Evolutionary conservation across 306 rosid genomes (phyloP), one percentile per base, ranked within the genome.

Genomic region (Begonia fuchsioides): DNA sequence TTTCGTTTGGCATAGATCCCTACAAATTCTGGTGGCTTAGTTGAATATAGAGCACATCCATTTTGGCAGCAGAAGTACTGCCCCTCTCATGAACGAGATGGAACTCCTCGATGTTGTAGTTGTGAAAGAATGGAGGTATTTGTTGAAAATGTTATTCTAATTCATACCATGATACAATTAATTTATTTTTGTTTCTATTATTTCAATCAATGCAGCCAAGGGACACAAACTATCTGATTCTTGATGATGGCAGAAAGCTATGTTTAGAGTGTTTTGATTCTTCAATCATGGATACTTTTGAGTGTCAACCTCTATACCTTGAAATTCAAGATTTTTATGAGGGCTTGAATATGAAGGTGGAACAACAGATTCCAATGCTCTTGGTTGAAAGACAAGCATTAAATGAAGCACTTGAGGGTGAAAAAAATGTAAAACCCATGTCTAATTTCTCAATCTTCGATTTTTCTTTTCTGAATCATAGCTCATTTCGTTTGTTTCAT

Each of bases 361-460:
- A 82, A 69, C 98, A 92, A 73, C 98, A 92, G 73, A 32, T 92
- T 56, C 98, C 98, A 15, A 82, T 92, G 98, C 95, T 92, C 74
- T 75, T 92, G 81, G 96, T 92, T n/a, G 98, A 92, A 76, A 85
- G 94, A 66, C 96, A 92, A 61, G 98, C 98, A 13, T 79, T 92
- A 46, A 92, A 92, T 19, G 96, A 92, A 72, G 98, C 98, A 63
- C 85, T 92, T 87, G 98, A 85, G 53, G 98, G 96, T 49, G 98
- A 92, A 57, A 92, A 85, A 61, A 82, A 77, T 63, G 98, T 82
- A 79, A 69, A 44, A 18, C 46, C 39, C 8, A 45, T 20, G 35
- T n/a, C 19, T 44, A 17, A 50, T 14, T 1, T 40, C 40, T 45
- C 38, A 3, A 38, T 58, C 32, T 32, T 12, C 20, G 18, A 48